Percentiles rank a stretch among this genome's conserved stretches.
phyloP scores from a whole-genome alignment of 2,329 filamentous ascomycete species.

The Epichloe sibirici region DNA sequence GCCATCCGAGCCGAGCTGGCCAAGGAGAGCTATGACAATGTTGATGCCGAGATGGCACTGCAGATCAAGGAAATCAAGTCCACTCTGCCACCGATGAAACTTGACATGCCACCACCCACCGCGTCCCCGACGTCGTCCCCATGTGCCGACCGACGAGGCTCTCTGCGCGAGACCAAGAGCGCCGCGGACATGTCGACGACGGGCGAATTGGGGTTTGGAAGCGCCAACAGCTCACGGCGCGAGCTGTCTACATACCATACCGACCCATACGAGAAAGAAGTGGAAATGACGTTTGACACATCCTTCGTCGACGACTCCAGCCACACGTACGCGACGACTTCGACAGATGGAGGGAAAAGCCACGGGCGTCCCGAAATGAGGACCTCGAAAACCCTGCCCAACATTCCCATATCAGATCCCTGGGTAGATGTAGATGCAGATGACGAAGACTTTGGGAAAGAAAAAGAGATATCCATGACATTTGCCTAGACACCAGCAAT shows the following conservation, averaged over 20 bases:
- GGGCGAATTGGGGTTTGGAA: conserved; percentile 5
- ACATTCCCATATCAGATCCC: conserved; percentile 42
- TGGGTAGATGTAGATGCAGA: conserved; percentile 58
- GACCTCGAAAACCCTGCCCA: conserved; percentile 36
- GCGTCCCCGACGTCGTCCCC: conserved; percentile 16
- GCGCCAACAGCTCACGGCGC: conserved; percentile 2
- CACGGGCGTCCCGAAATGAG: conserved; percentile 17
- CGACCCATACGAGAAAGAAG: conserved; percentile 31
- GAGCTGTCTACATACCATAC: conserved; percentile 16
- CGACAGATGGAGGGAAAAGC: conserved; percentile 19
- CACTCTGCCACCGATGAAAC: conserved; percentile 81
- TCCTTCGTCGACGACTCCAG: conserved; percentile 33
- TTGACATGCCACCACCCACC: conserved; percentile 39
- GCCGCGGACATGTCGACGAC: conserved; percentile 23
- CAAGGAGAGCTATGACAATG: conserved; percentile 41
- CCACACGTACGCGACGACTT: conserved; percentile 9
- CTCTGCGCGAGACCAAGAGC: conserved; percentile 35
- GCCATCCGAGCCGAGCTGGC: conserved; percentile 82
- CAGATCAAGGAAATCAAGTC: conserved; percentile 73
- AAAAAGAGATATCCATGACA: conserved; percentile 69
- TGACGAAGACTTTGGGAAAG: conserved; percentile 57
- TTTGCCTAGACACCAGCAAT: conserved; percentile 45
- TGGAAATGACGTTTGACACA: conserved; percentile 64
- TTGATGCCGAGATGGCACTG: conserved; percentile 37
- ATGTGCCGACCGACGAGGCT: conserved; percentile 8